A percentile compares a stretch with the other conserved stretches of the same genome.
Conservation (phyloP, 164 flowering plant genomes). For the Vitis labrusca region DNA sequence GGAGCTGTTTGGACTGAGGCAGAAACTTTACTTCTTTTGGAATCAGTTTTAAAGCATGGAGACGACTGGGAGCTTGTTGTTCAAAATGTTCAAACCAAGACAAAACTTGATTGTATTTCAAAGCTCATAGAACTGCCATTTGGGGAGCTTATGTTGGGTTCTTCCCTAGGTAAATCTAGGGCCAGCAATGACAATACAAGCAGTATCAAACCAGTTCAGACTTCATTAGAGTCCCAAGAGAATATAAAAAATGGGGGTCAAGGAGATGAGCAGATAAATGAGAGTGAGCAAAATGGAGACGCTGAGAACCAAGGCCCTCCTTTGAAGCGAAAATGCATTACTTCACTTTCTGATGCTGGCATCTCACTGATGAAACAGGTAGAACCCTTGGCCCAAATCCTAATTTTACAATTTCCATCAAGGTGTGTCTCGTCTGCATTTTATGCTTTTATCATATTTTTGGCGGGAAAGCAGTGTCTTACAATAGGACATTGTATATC, state of each 20-base stretch:
- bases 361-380: slow-evolving; percentile 87
- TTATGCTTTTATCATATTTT: too few species aligned
- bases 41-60: slow-evolving; percentile 79
- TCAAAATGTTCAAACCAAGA: slow-evolving; percentile 67
- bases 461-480: too few species aligned
- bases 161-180: slow-evolving; percentile 21
- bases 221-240: slow-evolving; percentile 38
- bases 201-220: slow-evolving; percentile 21
- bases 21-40: slow-evolving; percentile 80
- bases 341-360: slow-evolving; percentile 43
- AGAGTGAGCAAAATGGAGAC: slow-evolving; percentile 36
- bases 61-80: slow-evolving; percentile 92
- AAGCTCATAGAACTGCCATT: slow-evolving; percentile 84
- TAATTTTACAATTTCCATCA: too few species aligned
- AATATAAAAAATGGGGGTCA: slow-evolving; percentile 24
- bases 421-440: too few species aligned
- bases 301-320: slow-evolving; percentile 44
- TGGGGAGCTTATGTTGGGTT: slow-evolving; percentile 65
- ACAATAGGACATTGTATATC: too few species aligned
- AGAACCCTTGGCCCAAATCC: not conserved
- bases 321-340: slow-evolving; percentile 46
- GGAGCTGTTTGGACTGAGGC: slow-evolving; percentile 73
- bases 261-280: slow-evolving; percentile 22
- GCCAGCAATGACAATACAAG: slow-evolving; percentile 12
- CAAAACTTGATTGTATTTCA: slow-evolving; percentile 73